These are phyloP conservation scores for Lachancea quebecensis DNA, from an alignment of 805 yeast genomes.

Conservation along the genomic window DNA sequence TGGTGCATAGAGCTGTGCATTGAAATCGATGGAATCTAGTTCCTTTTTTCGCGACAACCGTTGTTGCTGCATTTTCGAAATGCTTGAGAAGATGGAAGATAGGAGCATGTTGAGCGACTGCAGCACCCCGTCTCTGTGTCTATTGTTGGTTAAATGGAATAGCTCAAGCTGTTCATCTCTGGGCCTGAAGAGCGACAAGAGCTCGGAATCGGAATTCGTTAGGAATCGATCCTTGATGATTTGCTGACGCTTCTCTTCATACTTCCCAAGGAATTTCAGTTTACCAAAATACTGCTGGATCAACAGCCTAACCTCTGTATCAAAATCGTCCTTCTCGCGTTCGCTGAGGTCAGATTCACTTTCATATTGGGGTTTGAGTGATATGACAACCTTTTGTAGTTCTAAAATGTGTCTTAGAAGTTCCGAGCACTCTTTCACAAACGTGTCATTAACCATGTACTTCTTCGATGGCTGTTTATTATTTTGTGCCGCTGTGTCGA, in stretches of 20 bases:
- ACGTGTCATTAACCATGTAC: slow-evolving; percentile 22
- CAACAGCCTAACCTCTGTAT: slow-evolving; percentile 46
- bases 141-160: slow-evolving; percentile 34
- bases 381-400: slow-evolving; percentile 22
- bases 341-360: slow-evolving; percentile 25
- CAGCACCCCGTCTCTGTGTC: slow-evolving; percentile 44
- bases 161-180: slow-evolving; percentile 27
- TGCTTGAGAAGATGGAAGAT: slow-evolving; percentile 37
- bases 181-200: slow-evolving; percentile 21
- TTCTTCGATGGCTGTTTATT: background rate
- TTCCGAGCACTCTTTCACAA: slow-evolving; percentile 26
- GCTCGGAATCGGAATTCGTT: slow-evolving; percentile 4
- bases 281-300: slow-evolving; percentile 47
- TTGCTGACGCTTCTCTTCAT: slow-evolving; percentile 42
- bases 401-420: slow-evolving; percentile 27
- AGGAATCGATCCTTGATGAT: slow-evolving; percentile 20
- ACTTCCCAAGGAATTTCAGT: slow-evolving; percentile 42
- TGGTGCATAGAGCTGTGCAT: slow-evolving; percentile 15
- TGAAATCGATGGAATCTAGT: slow-evolving; percentile 28
- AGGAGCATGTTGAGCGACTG: slow-evolving; percentile 42
- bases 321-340: slow-evolving; percentile 48
- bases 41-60: slow-evolving; percentile 39
- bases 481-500: background rate
- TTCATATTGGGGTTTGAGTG: slow-evolving; percentile 27
- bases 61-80: slow-evolving; percentile 44